Conservation (phyloP, 495 filamentous ascomycete genomes). For the Tetracladium setigerum region DNA sequence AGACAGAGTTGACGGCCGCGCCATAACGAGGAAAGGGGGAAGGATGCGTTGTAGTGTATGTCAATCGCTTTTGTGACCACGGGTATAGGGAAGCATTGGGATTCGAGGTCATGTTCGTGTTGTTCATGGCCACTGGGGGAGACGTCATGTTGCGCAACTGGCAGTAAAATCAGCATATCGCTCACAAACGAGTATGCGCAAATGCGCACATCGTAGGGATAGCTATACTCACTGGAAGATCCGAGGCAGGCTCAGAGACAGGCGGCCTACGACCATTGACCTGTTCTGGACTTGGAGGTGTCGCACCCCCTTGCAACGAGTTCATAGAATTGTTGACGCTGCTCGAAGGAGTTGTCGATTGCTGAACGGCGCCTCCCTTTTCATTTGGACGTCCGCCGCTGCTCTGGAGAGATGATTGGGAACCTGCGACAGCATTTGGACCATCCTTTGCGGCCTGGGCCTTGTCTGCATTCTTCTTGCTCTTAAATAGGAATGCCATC, state of each 20-base stretch:
- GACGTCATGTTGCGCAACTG: constrained; percentile 40
- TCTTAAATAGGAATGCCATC: constrained; percentile 72
- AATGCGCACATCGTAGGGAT: constrained; percentile 1
- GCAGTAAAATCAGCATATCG: constrained; percentile 4
- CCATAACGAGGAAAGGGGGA: constrained; percentile 97
- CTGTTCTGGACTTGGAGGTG: constrained; percentile 43
- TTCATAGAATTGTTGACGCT: constrained; percentile 37
- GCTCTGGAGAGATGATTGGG: constrained; percentile 20
- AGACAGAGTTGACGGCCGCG: constrained; percentile 84
- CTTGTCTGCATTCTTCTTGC: constrained; percentile 51
- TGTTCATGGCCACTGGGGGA: not conserved
- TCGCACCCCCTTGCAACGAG: constrained; percentile 34
- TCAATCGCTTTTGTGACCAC: constrained; percentile 87
- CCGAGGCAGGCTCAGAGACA: constrained; percentile 23
- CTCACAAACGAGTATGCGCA: not conserved
- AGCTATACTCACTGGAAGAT: constrained; percentile 38
- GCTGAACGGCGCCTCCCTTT: constrained; percentile 21
- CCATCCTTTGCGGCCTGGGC: constrained; percentile 14
- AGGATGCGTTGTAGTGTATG: constrained; percentile 72
- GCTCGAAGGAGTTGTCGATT: constrained; percentile 44
- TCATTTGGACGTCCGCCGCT: constrained; percentile 15
- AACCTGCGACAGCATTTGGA: constrained; percentile 17
- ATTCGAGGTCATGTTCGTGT: constrained; percentile 25
- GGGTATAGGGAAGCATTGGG: constrained; percentile 70
- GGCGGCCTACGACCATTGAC: constrained; percentile 20